Conservation (phyloP, 2,329 filamentous ascomycete genomes). For the Ceratocystis variospora region DNA sequence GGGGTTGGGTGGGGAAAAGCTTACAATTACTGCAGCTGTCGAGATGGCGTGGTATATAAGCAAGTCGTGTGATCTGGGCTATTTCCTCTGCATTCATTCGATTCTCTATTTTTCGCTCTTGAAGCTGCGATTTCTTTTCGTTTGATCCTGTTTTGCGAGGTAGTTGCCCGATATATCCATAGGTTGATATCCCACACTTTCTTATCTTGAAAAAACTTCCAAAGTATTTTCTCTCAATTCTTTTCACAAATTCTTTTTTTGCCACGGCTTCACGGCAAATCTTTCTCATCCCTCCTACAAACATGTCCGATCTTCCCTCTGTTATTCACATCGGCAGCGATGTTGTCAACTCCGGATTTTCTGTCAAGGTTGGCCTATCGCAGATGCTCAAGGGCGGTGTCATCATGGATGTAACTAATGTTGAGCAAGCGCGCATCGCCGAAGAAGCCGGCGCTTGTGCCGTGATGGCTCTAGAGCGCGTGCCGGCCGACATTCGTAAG, state of each 20-base stretch:
- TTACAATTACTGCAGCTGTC: not conserved
- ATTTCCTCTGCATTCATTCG: not conserved
- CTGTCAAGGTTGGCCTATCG: slow-evolving; percentile 86
- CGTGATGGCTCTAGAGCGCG: slow-evolving; percentile 97
- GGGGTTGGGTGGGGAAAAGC: no score
- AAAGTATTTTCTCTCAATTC: not conserved
- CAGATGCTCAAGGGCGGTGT: slow-evolving; percentile 99
- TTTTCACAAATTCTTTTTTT: not conserved
- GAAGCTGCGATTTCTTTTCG: no score
- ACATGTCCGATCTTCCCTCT: slow-evolving; percentile 15
- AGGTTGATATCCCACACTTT: not conserved
- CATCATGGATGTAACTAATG: slow-evolving; percentile 97
- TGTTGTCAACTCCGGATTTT: slow-evolving; percentile 43
- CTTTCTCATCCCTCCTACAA: not conserved
- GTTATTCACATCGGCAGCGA: slow-evolving; percentile 18
- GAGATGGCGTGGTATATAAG: not conserved
- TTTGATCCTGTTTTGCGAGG: not conserved
- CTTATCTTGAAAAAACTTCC: not conserved
- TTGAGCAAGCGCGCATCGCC: slow-evolving; percentile 87
- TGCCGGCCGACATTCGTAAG: slow-evolving; percentile 86
- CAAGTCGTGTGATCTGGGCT: not conserved
- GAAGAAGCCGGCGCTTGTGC: slow-evolving; percentile 91
- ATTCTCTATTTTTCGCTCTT: not conserved
- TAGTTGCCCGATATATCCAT: not conserved
- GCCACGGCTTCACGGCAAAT: not conserved